Base-by-base conservation (phyloP, 768 basidiomycete genomes). In the Mycena polygramma region DNA sequence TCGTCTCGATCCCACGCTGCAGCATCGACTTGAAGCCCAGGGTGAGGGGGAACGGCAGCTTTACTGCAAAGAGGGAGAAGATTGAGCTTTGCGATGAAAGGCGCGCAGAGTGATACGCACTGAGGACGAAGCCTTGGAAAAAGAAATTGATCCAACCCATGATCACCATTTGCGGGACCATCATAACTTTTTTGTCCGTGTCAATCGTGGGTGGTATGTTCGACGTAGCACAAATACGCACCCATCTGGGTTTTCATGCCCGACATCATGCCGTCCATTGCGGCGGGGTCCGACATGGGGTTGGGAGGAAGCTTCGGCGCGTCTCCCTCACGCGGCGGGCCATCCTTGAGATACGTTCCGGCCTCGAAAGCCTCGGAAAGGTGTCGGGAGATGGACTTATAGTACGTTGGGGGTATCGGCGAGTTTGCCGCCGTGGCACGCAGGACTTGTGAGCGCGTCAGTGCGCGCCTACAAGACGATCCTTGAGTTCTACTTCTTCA, bases 131-230 rank as follows among this genome's bases (percentile, higher is more conserved):
- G 36, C 98, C 98, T 77, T 97, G 94, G 84, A 99, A 99, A 90
- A 99, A 99, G 81, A 97, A 96, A 81, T 96, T 98, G 83, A 99
- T 98, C 94, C 97, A 99, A 60, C 96, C 97, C 97, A 99, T 99
- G 74, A 99, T 95, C 69, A 98, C 87, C 93, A 98, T 98, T 82
- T 99, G 94, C 20, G 94, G 95, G 17, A 97, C 93, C 94, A 99
- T 98, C 94, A 98, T 97, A 57, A 98, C 72, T 73, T 11, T 48
- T n/a, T 52, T 17, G 20, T 22, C 17, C 22, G 36, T 19, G 55
- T 73, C 36, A 70, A 30, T 30, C 6, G 51, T 37, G n/a, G 15
- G 4, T 1, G 37, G n/a, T 57, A 11, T 39, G 20, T 5, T 30
- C 41, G 19, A n/a, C 17, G 15, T 10, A 22, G n/a, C 14, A 2